phyloP scores from a whole-genome alignment of 805 yeast genomes.

The Schwanniomyces pseudopolymorphus region DNA sequence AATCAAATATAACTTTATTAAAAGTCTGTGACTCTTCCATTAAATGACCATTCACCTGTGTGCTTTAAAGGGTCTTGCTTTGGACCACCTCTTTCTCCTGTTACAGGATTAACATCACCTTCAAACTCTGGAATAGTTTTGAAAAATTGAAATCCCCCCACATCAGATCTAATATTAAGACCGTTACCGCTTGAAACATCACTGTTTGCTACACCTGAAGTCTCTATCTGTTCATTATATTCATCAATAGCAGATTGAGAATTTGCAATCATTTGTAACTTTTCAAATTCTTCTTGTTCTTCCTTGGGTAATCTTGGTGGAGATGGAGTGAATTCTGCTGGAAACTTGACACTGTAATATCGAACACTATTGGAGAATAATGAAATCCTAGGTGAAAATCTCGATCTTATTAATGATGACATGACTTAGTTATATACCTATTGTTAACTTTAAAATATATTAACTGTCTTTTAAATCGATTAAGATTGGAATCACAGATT shows the following conservation, averaged over 20 bases:
- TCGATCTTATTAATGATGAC: neutral
- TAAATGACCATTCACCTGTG: slow-evolving; percentile 85
- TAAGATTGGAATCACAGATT: neutral
- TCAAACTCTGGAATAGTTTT: slow-evolving; percentile 92
- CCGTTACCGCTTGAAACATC: slow-evolving; percentile 10
- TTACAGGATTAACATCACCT: slow-evolving; percentile 87
- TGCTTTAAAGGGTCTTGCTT: slow-evolving; percentile 93
- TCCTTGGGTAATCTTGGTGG: slow-evolving; percentile 80
- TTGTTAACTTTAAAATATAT: no score
- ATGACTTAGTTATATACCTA: neutral
- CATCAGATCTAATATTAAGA: slow-evolving; percentile 47
- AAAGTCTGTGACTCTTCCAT: slow-evolving; percentile 95
- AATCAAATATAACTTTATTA: slow-evolving; percentile 30
- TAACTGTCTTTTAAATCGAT: no score
- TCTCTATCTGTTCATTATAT: slow-evolving; percentile 51
- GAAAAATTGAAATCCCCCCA: slow-evolving; percentile 63
- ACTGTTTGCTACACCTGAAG: slow-evolving; percentile 25
- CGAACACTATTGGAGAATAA: slow-evolving; percentile 1
- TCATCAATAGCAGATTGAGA: slow-evolving; percentile 78
- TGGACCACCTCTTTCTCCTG: slow-evolving; percentile 97
- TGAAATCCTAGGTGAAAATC: neutral
- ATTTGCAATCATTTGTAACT: slow-evolving; percentile 75
- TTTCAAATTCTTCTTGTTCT: slow-evolving; percentile 90
- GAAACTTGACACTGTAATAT: slow-evolving; percentile 19
- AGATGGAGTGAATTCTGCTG: slow-evolving; percentile 24